These are phyloP conservation scores for Paecilomyces sp. DNA, from an alignment of 2,329 filamentous ascomycete species.

Conservation along the genomic window DNA sequence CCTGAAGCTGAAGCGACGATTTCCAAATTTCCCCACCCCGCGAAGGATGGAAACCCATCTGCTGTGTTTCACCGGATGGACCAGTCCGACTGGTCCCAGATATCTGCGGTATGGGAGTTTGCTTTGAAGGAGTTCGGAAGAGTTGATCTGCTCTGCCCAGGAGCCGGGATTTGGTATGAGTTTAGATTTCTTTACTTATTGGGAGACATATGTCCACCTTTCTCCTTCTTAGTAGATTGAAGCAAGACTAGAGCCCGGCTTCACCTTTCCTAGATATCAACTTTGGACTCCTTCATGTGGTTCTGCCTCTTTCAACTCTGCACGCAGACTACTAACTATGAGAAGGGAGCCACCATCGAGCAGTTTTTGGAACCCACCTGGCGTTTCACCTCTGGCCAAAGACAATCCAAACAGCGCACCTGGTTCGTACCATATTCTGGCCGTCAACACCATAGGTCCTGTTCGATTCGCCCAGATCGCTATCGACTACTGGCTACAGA, in stretches of 20 bases:
- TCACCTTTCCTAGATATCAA: background rate
- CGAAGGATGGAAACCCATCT: background rate
- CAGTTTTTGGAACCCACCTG: conserved; percentile 15
- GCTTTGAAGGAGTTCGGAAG: conserved; percentile 9
- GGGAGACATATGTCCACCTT: background rate
- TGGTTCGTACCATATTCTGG: conserved; percentile 13
- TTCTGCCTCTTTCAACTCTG: conserved; percentile 1
- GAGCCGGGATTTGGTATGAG: background rate
- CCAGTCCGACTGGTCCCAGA: conserved; percentile 18
- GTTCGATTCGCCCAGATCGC: conserved; percentile 17
- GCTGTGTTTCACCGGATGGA: conserved; percentile 5
- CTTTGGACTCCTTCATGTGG: background rate
- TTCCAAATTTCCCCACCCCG: conserved; percentile 1
- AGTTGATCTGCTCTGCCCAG: background rate
- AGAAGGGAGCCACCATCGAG: conserved; percentile 13
- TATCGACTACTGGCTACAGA: conserved; percentile 12
- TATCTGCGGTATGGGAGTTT: conserved; percentile 11
- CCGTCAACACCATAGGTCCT: conserved; percentile 13
- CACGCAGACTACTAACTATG: conserved; percentile 8
- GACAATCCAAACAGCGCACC: conserved; percentile 10
- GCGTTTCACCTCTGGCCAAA: conserved; percentile 8
- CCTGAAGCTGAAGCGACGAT: conserved; percentile 14
- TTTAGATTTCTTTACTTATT: background rate
- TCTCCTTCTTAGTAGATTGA: background rate
- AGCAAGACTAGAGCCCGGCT: background rate